Conservation (phyloP, 2,329 filamentous ascomycete genomes). For the Fusarium euwallaceae region DNA sequence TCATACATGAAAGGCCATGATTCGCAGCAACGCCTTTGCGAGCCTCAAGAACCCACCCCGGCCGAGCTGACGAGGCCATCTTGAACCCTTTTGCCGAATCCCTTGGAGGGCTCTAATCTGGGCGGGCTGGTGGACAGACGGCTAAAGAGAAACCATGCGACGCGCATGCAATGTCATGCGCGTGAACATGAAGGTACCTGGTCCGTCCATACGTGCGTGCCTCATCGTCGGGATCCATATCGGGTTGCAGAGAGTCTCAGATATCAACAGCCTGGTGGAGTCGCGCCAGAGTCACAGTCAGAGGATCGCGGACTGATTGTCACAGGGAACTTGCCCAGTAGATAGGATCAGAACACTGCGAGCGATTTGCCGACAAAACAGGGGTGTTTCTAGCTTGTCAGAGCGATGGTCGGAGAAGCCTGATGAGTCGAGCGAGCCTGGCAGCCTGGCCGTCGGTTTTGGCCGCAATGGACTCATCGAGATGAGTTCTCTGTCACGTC, state of each 20-base stretch:
- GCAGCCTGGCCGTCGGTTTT: slow-evolving; percentile 13
- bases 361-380: slow-evolving; percentile 12
- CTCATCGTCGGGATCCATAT: slow-evolving; percentile 36
- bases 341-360: slow-evolving; percentile 1
- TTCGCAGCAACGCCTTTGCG: slow-evolving; percentile 22
- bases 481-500: slow-evolving; percentile 5
- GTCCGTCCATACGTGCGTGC: slow-evolving; percentile 17
- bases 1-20: slow-evolving; percentile 22
- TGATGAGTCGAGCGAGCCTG: slow-evolving; percentile 20
- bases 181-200: slow-evolving; percentile 38
- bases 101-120: slow-evolving; percentile 2
- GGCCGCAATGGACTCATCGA: slow-evolving; percentile 23
- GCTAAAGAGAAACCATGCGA: slow-evolving; percentile 32
- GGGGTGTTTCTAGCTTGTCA: slow-evolving; percentile 15
- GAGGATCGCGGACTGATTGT: not conserved
- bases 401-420: slow-evolving; percentile 8
- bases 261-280: slow-evolving; percentile 35
- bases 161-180: slow-evolving; percentile 30
- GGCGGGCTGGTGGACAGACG: slow-evolving; percentile 13
- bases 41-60: slow-evolving; percentile 9
- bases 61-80: slow-evolving; percentile 28
- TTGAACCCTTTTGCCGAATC: slow-evolving; percentile 7
- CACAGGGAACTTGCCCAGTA: not conserved
- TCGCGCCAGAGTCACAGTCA: slow-evolving; percentile 19
- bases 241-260: slow-evolving; percentile 39